Percentiles rank a stretch among this genome's conserved stretches.
Conservation (phyloP, 371 early-diverging fungal species). For the Mucor velutinosus region DNA sequence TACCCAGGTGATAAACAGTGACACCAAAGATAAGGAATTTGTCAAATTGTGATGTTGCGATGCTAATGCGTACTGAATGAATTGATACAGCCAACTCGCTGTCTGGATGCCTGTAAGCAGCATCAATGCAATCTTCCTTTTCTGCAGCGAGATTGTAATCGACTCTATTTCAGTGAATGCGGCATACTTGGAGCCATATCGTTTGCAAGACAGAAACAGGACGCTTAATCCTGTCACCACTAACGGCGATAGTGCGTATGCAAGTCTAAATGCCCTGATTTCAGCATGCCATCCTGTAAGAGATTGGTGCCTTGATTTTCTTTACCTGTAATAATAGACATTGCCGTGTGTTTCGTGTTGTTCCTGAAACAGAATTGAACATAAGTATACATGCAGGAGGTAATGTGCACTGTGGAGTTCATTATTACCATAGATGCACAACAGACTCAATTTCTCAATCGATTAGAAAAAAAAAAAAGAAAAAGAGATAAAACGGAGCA, state of each 20-base stretch:
- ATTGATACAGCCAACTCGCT: slow-evolving; percentile 6
- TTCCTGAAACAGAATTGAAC: neutral
- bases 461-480: neutral
- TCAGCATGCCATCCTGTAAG: neutral
- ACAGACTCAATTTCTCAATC: too few species aligned
- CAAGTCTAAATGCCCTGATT: neutral
- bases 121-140: slow-evolving; percentile 4
- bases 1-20: slow-evolving; percentile 19
- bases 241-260: neutral
- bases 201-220: neutral
- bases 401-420: too few species aligned
- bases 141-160: slow-evolving; percentile 4
- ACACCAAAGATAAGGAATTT: neutral
- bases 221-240: slow-evolving; percentile 2
- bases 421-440: too few species aligned
- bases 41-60: neutral
- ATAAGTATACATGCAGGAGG: neutral
- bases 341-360: neutral
- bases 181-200: slow-evolving; percentile 11
- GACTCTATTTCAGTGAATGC: neutral
- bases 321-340: neutral
- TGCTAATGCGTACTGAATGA: slow-evolving; percentile 1
- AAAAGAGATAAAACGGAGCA: neutral
- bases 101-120: slow-evolving; percentile 1
- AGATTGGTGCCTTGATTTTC: too few species aligned